These are phyloP conservation scores for Zygosaccharomyces siamensis DNA, from an alignment of 805 yeast species.

Conservation along the genomic window DNA sequence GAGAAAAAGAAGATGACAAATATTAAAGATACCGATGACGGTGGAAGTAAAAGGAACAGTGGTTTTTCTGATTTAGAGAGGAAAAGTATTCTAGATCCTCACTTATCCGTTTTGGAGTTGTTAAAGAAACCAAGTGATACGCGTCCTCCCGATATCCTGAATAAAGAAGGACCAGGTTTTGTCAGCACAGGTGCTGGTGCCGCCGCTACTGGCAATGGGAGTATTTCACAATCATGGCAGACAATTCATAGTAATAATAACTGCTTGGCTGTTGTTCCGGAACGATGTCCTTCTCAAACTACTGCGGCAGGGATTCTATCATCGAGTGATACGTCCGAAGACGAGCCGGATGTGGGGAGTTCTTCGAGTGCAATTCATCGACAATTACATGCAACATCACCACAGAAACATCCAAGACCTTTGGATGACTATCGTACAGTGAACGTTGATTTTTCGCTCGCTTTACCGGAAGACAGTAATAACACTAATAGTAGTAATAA, in stretches of 20 bases:
- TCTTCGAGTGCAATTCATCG: slow-evolving; percentile 13
- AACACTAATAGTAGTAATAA: slow-evolving; percentile 7
- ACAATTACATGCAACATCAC: slow-evolving; percentile 5
- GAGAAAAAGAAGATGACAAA: not conserved
- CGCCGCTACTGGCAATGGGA: slow-evolving; percentile 5
- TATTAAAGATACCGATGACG: not conserved
- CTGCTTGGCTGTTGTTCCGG: slow-evolving; percentile 11
- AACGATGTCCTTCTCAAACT: slow-evolving; percentile 19
- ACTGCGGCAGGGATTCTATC: slow-evolving; percentile 23
- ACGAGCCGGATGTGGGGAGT: slow-evolving; percentile 20
- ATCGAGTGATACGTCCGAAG: slow-evolving; percentile 33
- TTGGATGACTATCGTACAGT: slow-evolving; percentile 3
- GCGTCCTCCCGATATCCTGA: not conserved
- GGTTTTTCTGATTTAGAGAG: slow-evolving; percentile 5
- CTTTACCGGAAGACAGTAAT: slow-evolving; percentile 8
- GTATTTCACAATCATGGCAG: slow-evolving; percentile 33
- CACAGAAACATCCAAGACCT: slow-evolving; percentile 6
- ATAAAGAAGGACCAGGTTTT: not conserved
- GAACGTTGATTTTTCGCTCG: slow-evolving; percentile 8
- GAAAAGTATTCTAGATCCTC: slow-evolving; percentile 30
- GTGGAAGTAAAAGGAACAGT: not conserved
- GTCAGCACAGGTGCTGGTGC: not conserved
- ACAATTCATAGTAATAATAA: slow-evolving; percentile 20
- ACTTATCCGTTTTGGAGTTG: slow-evolving; percentile 28
- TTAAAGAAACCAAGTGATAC: slow-evolving; percentile 15